Evolutionary conservation across 257 asterid genomes (phyloP).

Genomic region (Salvia hispanica): DNA sequence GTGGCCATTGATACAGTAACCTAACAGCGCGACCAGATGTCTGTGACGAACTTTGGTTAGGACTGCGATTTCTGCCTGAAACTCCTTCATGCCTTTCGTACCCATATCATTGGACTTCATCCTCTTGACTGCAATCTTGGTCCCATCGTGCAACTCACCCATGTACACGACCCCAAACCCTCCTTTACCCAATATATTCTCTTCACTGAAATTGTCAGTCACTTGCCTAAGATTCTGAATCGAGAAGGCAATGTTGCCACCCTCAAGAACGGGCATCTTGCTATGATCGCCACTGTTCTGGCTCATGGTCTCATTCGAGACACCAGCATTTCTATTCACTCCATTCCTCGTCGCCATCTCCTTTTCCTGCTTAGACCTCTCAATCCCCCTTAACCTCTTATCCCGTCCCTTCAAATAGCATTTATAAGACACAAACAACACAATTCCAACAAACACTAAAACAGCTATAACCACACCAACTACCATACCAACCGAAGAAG

Average conservation of each 20-base stretch:
- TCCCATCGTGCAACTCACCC: constrained; percentile 92
- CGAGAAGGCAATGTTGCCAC: constrained; percentile 73
- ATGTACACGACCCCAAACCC: constrained; percentile 90
- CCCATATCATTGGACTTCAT: constrained; percentile 93
- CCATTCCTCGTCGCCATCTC: constrained; percentile 52
- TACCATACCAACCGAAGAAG: constrained; percentile 65
- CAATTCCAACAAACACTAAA: constrained; percentile 51
- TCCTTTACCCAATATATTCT: constrained; percentile 78
- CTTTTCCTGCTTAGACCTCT: constrained; percentile 60
- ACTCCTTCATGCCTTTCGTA: constrained; percentile 86
- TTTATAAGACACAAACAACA: constrained; percentile 72
- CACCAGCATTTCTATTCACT: constrained; percentile 44
- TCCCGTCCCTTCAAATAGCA: constrained; percentile 58
- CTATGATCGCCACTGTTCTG: constrained; percentile 75
- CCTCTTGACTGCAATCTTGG: constrained; percentile 90
- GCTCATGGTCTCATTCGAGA: constrained; percentile 62
- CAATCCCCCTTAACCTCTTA: constrained; percentile 52
- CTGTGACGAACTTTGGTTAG: constrained; percentile 92
- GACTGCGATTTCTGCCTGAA: constrained; percentile 90
- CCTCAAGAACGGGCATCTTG: constrained; percentile 67
- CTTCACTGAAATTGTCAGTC: constrained; percentile 70
- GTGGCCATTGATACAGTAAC: constrained; percentile 75
- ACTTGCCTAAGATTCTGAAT: constrained; percentile 83
- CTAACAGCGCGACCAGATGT: constrained; percentile 94
- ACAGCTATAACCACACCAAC: constrained; percentile 79